Base-by-base conservation (phyloP, 768 basidiomycete genomes). In the Tylopilus rubrobrunneus region DNA sequence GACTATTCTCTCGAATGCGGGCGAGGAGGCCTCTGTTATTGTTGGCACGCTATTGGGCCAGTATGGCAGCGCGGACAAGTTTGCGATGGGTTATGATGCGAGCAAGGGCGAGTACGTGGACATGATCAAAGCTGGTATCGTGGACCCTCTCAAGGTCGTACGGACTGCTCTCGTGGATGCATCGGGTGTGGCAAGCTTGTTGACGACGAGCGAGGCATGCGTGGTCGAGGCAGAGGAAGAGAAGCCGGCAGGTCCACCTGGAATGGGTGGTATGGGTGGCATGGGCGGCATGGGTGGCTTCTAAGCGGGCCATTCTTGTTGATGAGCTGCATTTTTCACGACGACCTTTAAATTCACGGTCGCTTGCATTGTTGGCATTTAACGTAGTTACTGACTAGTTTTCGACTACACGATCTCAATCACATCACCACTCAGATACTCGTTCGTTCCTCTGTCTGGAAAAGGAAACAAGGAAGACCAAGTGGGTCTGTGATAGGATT, bases 101-200 rank as follows among this genome's bases (percentile, higher is more conserved):
- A 80, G 84, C 65, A 88, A 87, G 75, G 92, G 91, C 57, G 89
- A 95, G 74, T 98, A 92, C 66, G 84, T 87, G 43, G 92, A 98
- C 73, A 94, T 98, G 93, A 87, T 98, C 74, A 79, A 86, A 71
- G 79, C 84, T 28, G 96, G 96, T 65, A 97, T 98, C 62, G 87
- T 98, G 43, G 96, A 98, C 75, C 95, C 94, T 1, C 76, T 95
- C 56, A 96, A 96, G 83, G 96, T 98, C 48, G 95, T 98, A 48
- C 77, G 92, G 63, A 96, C 93, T 3, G 93, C 93, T 2, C 78
- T 98, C 28, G 84, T 95, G 2, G 95, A 98, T 67, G 95, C 96
- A 0, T 77, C 82, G 23, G 94, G 96, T 66, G 95, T 98, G n/a
- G 92, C 95, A 4, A 89, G 85, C 57, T 74, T 98, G 70, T 75